Conservation (phyloP, 495 filamentous ascomycete genomes). For the Aspergillus bertholletiae region DNA sequence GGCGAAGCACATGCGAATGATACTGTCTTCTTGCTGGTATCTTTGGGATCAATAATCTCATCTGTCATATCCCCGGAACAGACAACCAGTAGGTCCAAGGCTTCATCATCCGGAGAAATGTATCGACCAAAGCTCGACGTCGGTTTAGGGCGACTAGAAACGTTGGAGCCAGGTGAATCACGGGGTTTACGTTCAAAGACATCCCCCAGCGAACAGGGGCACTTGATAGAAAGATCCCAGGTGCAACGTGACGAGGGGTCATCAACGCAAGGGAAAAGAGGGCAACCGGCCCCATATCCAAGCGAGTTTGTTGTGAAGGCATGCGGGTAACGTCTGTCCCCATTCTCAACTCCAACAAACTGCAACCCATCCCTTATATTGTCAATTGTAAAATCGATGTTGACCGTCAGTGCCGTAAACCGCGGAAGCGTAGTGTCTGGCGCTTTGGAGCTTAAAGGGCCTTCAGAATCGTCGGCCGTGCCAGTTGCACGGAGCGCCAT, state of each 20-base stretch:
- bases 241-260: slow-evolving; percentile 71
- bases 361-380: slow-evolving; percentile 80
- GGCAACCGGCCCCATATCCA: slow-evolving; percentile 73
- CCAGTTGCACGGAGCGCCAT: slow-evolving; percentile 37
- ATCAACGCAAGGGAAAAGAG: slow-evolving; percentile 90
- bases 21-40: slow-evolving; percentile 76
- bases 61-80: slow-evolving; percentile 85
- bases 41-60: slow-evolving; percentile 70
- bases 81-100: slow-evolving; percentile 81
- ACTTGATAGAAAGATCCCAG: slow-evolving; percentile 86
- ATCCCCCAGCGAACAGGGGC: slow-evolving; percentile 79
- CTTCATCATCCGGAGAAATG: slow-evolving; percentile 71
- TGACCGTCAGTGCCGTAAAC: slow-evolving; percentile 55
- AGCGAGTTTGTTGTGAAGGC: slow-evolving; percentile 80
- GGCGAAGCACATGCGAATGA: slow-evolving; percentile 70
- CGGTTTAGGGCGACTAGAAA: slow-evolving; percentile 19
- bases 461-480: slow-evolving; percentile 36
- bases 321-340: slow-evolving; percentile 81
- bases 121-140: slow-evolving; percentile 17
- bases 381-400: slow-evolving; percentile 72
- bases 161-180: slow-evolving; percentile 15
- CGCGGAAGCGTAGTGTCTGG: slow-evolving; percentile 39
- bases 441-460: slow-evolving; percentile 26
- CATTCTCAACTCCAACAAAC: slow-evolving; percentile 78
- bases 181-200: slow-evolving; percentile 53